phyloP scores from a whole-genome alignment of 139 green algal genomes.

The Nannochloris sp. region DNA sequence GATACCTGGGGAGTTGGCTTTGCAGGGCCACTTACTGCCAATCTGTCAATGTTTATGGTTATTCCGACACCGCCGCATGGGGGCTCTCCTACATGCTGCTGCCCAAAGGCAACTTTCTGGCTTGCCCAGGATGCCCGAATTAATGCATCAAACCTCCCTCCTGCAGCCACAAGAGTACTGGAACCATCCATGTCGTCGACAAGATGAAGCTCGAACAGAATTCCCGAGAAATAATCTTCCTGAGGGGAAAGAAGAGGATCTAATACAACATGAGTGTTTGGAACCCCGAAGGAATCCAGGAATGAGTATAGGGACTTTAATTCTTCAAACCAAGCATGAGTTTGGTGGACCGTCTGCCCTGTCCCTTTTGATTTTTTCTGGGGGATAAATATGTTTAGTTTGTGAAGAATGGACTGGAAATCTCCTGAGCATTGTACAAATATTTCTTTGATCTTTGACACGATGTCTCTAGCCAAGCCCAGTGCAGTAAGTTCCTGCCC shows the following conservation, averaged over 20 bases:
- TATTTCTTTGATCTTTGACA: conserved; percentile 45
- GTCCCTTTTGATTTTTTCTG: background rate
- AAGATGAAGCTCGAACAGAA: conserved; percentile 56
- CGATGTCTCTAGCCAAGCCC: conserved; percentile 29
- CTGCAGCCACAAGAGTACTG: conserved; percentile 37
- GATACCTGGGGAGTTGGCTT: conserved; percentile 9
- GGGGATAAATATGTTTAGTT: background rate
- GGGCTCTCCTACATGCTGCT: background rate
- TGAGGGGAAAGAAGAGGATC: conserved; percentile 69
- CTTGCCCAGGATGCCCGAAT: conserved; percentile 55
- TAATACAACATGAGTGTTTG: conserved; percentile 32
- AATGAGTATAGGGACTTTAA: conserved; percentile 21
- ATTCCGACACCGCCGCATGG: conserved; percentile 40
- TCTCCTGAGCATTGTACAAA: conserved; percentile 44
- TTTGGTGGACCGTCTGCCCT: background rate
- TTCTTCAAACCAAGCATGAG: conserved; percentile 17
- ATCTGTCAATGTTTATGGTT: conserved; percentile 53
- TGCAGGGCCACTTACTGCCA: conserved; percentile 23
- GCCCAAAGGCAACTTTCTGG: conserved; percentile 9
- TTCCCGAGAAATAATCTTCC: conserved; percentile 57
- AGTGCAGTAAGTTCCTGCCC: conserved; percentile 52
- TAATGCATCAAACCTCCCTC: conserved; percentile 60
- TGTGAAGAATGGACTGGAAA: conserved; percentile 7
- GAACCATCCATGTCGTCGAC: conserved; percentile 13
- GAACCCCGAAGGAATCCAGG: conserved; percentile 46